A percentile compares a stretch with the other conserved stretches of the same genome.
These are phyloP conservation scores for Dillenia turbinata DNA, from an alignment of 164 flowering plant genomes.

Conservation along the genomic window DNA sequence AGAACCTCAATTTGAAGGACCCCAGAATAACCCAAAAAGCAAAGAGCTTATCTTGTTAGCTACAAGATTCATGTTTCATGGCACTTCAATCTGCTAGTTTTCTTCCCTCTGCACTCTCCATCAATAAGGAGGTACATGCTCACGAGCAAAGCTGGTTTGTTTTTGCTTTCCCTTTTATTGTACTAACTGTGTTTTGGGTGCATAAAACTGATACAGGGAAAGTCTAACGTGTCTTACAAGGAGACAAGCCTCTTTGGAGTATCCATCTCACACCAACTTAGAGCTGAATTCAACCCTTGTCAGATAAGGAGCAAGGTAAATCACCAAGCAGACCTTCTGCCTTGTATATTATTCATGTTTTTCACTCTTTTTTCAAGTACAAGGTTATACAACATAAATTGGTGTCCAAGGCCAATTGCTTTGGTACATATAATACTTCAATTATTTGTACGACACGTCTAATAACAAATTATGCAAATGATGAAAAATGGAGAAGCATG, in stretches of 20 bases:
- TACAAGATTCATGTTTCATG: slow-evolving; percentile 33
- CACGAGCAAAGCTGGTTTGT: no score
- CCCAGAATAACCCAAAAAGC: neutral
- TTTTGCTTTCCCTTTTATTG: neutral
- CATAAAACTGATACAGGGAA: slow-evolving; percentile 38
- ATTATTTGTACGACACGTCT: no score
- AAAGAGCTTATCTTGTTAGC: neutral
- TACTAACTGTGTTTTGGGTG: neutral
- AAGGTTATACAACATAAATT: no score
- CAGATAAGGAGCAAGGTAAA: slow-evolving; percentile 45
- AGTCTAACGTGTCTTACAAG: slow-evolving; percentile 36
- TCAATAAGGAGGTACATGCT: slow-evolving; percentile 56
- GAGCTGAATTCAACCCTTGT: slow-evolving; percentile 43
- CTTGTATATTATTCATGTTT: no score
- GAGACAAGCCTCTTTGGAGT: slow-evolving; percentile 62
- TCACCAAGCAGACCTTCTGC: neutral
- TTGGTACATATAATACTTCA: no score
- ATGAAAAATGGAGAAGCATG: no score
- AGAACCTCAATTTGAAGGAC: neutral
- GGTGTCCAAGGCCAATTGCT: no score
- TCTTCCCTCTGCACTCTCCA: slow-evolving; percentile 50
- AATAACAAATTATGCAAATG: no score
- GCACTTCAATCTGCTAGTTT: slow-evolving; percentile 79
- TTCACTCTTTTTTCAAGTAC: no score
- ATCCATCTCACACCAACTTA: slow-evolving; percentile 50